Base-by-base conservation (phyloP, 768 basidiomycete genomes). In the Suillus placidus region DNA sequence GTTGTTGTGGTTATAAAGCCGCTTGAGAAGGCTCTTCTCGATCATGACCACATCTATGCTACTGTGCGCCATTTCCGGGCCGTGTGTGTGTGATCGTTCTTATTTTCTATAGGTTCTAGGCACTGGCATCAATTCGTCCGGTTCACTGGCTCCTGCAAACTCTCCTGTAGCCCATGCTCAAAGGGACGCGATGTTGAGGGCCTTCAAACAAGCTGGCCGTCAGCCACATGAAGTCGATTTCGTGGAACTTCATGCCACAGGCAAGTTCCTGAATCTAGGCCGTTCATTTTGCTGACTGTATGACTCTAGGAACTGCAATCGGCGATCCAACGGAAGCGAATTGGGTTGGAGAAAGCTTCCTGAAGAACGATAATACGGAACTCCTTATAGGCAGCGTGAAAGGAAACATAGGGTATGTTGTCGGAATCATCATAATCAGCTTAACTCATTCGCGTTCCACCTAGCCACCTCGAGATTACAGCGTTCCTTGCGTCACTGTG, bases 261-360 rank as follows among this genome's bases (percentile, higher is more conserved):
- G 82, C 73, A 52, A 32, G 67, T 63, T 10, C 18, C 0, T 18
- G 8, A 8, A 18, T 16, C 32, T 55, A n/a, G 4, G 23, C 58
- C 30, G 32, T 23, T 5, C 10, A 10, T 20, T 40, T 12, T 26
- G 23, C 18, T 54, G 34, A 49, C 26, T 35, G 51, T 43, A 37
- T 47, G n/a, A 32, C 18, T 14, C 30, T 47, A 74, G 77, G 77
- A 3, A 85, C 85, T 3, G 78, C 80, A 43, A 76, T 72, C 37
- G 85, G 84, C 0, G 85, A 86, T 66, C 84, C 85, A 1, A 81
- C 78, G 1, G 85, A 86, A 68, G 81, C 80, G 12, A 85, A 84
- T 63, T 82, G 81, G 73, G 81, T 82, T 26, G 84, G 84, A 1
- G 72, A 72, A 40, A 55, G 71, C 20, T 82, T 81, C 66, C 67